Conservation (phyloP, 129 eudicot species). For the Lonicera japonica region DNA sequence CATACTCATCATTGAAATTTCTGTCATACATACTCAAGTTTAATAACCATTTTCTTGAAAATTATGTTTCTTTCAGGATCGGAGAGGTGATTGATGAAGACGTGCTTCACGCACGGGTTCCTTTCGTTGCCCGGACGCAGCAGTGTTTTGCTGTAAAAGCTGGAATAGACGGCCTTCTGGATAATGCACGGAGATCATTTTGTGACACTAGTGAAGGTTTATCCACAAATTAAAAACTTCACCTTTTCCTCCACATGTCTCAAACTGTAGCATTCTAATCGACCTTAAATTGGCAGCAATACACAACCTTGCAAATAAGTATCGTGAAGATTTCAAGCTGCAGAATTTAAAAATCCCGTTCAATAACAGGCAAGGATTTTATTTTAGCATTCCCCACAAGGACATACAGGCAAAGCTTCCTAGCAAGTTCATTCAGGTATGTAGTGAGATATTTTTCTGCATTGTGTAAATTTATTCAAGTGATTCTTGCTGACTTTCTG, state of each 20-base stretch:
- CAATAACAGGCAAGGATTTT: slow-evolving; percentile 94
- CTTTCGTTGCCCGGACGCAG: slow-evolving; percentile 98
- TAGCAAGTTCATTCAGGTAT: slow-evolving; percentile 91
- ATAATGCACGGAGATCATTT: slow-evolving; percentile 87
- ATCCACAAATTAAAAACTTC: not conserved
- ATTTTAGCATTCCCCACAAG: slow-evolving; percentile 87
- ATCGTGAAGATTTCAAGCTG: slow-evolving; percentile 83
- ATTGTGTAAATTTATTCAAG: not conserved
- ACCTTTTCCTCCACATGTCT: not conserved
- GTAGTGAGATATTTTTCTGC: slow-evolving; percentile 11
- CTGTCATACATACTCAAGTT: not conserved
- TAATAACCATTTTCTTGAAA: slow-evolving; percentile 2
- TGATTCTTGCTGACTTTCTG: slow-evolving; percentile 15
- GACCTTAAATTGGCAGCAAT: slow-evolving; percentile 49
- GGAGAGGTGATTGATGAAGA: slow-evolving; percentile 96
- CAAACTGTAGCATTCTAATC: slow-evolving; percentile 10
- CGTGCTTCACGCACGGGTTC: slow-evolving; percentile 84
- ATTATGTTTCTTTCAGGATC: slow-evolving; percentile 41
- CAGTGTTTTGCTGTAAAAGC: slow-evolving; percentile 99
- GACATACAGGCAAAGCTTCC: slow-evolving; percentile 93
- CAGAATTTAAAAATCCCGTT: slow-evolving; percentile 91
- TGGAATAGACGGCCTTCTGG: slow-evolving; percentile 93
- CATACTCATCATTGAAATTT: not conserved
- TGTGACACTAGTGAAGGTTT: slow-evolving; percentile 98
- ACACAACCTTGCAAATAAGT: slow-evolving; percentile 90